These are phyloP conservation scores for Rhizomucor pusillus DNA, from an alignment of 371 early-diverging fungal species.

Conservation along the genomic window DNA sequence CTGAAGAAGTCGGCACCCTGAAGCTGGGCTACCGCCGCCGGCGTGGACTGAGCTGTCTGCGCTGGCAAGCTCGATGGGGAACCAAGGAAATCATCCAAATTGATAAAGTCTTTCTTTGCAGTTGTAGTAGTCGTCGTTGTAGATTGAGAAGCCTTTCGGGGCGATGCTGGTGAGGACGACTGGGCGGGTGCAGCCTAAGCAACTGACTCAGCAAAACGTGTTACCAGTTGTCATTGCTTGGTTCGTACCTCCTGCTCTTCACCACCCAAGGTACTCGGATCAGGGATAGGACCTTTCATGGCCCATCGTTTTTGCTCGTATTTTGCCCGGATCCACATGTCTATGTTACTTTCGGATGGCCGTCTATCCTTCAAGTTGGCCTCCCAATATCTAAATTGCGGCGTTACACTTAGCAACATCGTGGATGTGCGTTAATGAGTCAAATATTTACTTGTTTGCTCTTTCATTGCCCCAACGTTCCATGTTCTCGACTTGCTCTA, in stretches of 20 bases:
- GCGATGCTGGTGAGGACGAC: too few species aligned
- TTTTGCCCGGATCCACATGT: conserved; percentile 81
- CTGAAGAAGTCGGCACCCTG: conserved; percentile 45
- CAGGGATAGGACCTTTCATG: conserved; percentile 68
- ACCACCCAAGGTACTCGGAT: conserved; percentile 64
- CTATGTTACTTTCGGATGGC: conserved; percentile 64
- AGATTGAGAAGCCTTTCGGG: too few species aligned
- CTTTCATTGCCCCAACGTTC: conserved; percentile 81
- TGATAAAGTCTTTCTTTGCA: conserved; percentile 29
- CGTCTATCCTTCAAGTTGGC: conserved; percentile 49
- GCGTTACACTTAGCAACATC: not conserved
- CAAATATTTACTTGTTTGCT: conserved; percentile 55
- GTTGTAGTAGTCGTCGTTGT: conserved; percentile 3
- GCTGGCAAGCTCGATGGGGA: conserved; percentile 22
- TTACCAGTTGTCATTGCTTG: not conserved
- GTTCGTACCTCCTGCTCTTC: conserved; percentile 29
- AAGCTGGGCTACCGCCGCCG: conserved; percentile 19
- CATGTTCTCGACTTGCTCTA: conserved; percentile 83
- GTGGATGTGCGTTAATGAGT: too few species aligned
- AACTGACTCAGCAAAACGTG: not conserved
- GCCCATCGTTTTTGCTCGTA: conserved; percentile 83
- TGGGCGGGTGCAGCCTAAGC: too few species aligned
- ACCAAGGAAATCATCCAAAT: conserved; percentile 40
- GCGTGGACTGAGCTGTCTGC: conserved; percentile 11
- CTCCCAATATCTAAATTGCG: conserved; percentile 58